These are phyloP conservation scores for Monosporascus cannonballus DNA, from an alignment of 2,329 filamentous ascomycete genomes.

Conservation along the genomic window DNA sequence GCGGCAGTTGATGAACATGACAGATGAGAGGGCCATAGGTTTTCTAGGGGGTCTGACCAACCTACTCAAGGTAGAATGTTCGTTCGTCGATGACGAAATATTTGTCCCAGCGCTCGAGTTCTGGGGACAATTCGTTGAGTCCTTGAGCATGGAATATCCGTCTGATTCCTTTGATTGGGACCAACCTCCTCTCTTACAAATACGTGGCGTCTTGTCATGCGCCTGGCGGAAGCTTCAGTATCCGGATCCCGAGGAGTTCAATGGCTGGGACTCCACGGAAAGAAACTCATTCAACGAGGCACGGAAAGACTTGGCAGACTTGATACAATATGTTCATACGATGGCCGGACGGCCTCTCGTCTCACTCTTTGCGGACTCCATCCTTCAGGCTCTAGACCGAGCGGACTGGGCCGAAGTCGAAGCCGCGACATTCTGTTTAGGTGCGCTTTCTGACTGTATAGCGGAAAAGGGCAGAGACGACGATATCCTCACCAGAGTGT, in stretches of 20 bases:
- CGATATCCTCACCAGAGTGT: constrained; percentile 52
- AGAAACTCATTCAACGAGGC: constrained; percentile 64
- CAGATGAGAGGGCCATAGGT: constrained; percentile 42
- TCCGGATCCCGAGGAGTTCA: constrained; percentile 50
- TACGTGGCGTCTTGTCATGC: constrained; percentile 59
- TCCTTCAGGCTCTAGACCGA: constrained; percentile 41
- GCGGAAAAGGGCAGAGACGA: constrained; percentile 54
- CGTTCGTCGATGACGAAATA: constrained; percentile 67
- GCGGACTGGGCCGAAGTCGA: constrained; percentile 55
- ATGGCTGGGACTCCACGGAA: constrained; percentile 64
- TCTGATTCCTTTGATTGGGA: constrained; percentile 49
- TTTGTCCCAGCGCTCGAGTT: constrained; percentile 73
- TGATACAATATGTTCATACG: constrained; percentile 66
- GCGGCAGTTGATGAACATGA: constrained; percentile 49
- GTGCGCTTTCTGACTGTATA: constrained; percentile 60
- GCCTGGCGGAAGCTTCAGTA: constrained; percentile 66
- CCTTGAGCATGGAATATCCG: constrained; percentile 49
- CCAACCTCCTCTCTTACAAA: constrained; percentile 47
- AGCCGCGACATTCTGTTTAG: constrained; percentile 56
- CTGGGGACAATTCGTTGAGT: constrained; percentile 72
- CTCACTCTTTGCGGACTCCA: constrained; percentile 49
- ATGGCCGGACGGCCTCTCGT: constrained; percentile 52
- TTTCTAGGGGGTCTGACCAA: constrained; percentile 56
- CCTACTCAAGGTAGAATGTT: constrained; percentile 59
- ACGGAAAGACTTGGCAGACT: constrained; percentile 71